Conservation (phyloP, 768 basidiomycete genomes). For the Gautieria morchelliformis region DNA sequence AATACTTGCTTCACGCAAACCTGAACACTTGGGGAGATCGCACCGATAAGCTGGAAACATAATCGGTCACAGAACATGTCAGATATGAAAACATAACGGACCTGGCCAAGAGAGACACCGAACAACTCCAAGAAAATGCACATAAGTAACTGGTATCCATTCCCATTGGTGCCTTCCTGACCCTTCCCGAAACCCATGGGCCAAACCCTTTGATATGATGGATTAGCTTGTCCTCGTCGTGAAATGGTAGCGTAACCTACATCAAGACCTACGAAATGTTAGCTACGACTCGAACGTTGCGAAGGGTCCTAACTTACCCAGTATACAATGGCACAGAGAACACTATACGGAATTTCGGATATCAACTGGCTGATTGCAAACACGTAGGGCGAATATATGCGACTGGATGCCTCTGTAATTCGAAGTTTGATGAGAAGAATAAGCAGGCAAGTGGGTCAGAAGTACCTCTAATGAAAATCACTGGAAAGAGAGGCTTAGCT, state of each 20-base stretch:
- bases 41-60: constrained; percentile 41
- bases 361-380: constrained; percentile 77
- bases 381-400: constrained; percentile 79
- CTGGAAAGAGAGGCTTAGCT: constrained; percentile 13
- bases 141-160: constrained; percentile 63
- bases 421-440: neutral
- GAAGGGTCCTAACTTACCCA: constrained; percentile 38
- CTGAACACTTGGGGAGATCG: constrained; percentile 67
- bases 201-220: constrained; percentile 30
- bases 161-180: constrained; percentile 46
- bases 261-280: constrained; percentile 20
- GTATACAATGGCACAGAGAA: constrained; percentile 63
- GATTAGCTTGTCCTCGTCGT: neutral
- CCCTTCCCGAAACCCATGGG: constrained; percentile 63
- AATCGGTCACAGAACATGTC: neutral
- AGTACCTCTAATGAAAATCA: constrained; percentile 26
- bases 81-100: neutral
- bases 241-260: neutral
- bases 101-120: constrained; percentile 62
- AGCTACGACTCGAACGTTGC: neutral
- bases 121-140: constrained; percentile 63
- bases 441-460: no score
- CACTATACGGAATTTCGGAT: constrained; percentile 71
- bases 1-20: constrained; percentile 19
- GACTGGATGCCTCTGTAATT: constrained; percentile 57